phyloP scores from a whole-genome alignment of 176 grass and related monocot genomes.

The Avena atlantica region DNA sequence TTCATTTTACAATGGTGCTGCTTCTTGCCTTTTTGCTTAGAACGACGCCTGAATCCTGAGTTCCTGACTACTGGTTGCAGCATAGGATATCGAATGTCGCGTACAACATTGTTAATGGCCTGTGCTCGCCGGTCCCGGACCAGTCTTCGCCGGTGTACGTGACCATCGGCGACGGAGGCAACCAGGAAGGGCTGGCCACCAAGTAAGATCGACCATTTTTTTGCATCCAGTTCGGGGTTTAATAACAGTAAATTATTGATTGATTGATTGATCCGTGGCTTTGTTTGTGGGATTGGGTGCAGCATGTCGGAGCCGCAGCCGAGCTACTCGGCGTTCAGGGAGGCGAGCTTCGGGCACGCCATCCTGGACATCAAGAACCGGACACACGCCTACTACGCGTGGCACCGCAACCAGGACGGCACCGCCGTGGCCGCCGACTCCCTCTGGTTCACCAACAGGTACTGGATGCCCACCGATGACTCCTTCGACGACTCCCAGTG shows the following conservation, averaged over 20 bases:
- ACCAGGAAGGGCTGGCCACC: slow-evolving; percentile 79
- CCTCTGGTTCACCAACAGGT: slow-evolving; percentile 84
- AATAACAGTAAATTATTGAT: neutral
- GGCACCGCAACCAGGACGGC: slow-evolving; percentile 91
- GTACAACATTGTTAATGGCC: slow-evolving; percentile 79
- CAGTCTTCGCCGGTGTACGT: slow-evolving; percentile 79
- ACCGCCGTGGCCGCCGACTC: slow-evolving; percentile 66
- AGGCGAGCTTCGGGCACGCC: slow-evolving; percentile 96
- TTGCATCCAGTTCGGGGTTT: no score
- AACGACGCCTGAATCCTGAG: neutral
- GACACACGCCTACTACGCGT: slow-evolving; percentile 86
- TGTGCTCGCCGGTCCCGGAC: slow-evolving; percentile 65
- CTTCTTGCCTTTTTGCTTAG: neutral
- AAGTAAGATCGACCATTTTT: slow-evolving; percentile 54
- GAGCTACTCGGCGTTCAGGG: slow-evolving; percentile 90
- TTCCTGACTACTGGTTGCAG: neutral
- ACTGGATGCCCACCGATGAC: slow-evolving; percentile 65
- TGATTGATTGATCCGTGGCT: neutral
- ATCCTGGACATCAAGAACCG: slow-evolving; percentile 90
- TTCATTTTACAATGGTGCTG: neutral
- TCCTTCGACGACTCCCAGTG: slow-evolving; percentile 41
- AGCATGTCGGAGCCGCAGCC: slow-evolving; percentile 93
- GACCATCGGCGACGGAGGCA: slow-evolving; percentile 89
- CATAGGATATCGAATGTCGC: slow-evolving; percentile 80
- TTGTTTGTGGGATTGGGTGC: neutral